Conservation (phyloP, 768 basidiomycete genomes). For the Lentinus tigrinus region DNA sequence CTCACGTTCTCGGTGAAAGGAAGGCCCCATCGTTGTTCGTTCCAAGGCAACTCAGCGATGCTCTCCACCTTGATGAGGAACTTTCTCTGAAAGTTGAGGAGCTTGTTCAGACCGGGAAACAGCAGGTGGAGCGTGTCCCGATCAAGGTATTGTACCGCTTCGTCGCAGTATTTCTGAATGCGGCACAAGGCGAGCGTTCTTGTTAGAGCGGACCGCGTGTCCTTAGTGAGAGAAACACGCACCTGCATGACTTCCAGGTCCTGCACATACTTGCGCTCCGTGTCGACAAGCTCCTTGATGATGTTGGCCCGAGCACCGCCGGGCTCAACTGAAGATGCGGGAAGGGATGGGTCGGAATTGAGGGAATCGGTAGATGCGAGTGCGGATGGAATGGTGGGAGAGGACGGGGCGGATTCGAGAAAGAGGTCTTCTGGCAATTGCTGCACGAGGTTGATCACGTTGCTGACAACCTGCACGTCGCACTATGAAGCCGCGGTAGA, state of each 20-base stretch:
- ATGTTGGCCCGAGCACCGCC: slow-evolving; percentile 68
- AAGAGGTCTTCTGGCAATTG: slow-evolving; percentile 70
- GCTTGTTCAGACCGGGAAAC: slow-evolving; percentile 91
- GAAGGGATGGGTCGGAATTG: slow-evolving; percentile 39
- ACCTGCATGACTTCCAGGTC: slow-evolving; percentile 97
- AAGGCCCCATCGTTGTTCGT: slow-evolving; percentile 84
- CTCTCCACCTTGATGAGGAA: slow-evolving; percentile 90
- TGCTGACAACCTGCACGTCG: slow-evolving; percentile 71
- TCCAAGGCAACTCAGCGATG: slow-evolving; percentile 79
- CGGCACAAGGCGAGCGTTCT: slow-evolving; percentile 16
- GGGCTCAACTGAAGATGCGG: slow-evolving; percentile 42
- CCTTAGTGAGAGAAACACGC: slow-evolving; percentile 27
- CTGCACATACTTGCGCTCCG: slow-evolving; percentile 94
- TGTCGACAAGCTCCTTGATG: slow-evolving; percentile 87
- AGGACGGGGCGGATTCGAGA: slow-evolving; percentile 53
- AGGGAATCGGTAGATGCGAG: slow-evolving; percentile 64
- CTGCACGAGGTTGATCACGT: slow-evolving; percentile 82
- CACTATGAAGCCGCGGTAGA: neutral
- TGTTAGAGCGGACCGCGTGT: slow-evolving; percentile 2
- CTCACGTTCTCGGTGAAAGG: slow-evolving; percentile 83
- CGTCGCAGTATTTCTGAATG: slow-evolving; percentile 81
- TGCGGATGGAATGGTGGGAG: slow-evolving; percentile 47
- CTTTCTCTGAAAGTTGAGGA: slow-evolving; percentile 94
- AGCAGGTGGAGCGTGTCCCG: slow-evolving; percentile 95
- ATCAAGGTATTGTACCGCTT: slow-evolving; percentile 82